phyloP scores from a whole-genome alignment of 306 rosid species.

The Vigna hirtella region DNA sequence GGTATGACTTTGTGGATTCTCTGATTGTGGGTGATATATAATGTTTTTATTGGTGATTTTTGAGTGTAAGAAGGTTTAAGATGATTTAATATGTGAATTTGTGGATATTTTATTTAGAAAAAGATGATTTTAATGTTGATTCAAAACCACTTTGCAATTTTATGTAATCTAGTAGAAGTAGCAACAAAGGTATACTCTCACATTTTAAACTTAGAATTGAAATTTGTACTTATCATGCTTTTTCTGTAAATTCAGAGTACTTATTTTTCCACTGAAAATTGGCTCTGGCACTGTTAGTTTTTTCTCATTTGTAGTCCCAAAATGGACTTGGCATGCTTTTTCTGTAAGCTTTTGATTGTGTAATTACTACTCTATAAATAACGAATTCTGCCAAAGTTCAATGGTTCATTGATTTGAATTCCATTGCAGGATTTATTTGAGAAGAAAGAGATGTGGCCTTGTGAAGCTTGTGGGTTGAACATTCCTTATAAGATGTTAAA shows the following conservation, averaged over 20 bases:
- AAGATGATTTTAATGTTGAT: background rate
- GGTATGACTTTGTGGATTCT: constrained; percentile 57
- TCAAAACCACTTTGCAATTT: too few species aligned
- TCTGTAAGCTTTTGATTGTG: constrained; percentile 31
- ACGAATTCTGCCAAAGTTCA: constrained; percentile 4
- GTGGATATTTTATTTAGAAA: background rate
- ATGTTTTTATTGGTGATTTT: background rate
- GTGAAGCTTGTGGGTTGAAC: constrained; percentile 80
- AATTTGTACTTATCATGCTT: too few species aligned
- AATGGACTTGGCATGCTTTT: constrained; percentile 13
- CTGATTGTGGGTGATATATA: background rate
- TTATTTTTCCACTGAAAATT: constrained; percentile 36
- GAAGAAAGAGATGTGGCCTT: too few species aligned
- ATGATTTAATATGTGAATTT: background rate
- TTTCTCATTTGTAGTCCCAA: constrained; percentile 21
- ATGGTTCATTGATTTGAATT: constrained; percentile 39
- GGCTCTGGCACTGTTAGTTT: background rate
- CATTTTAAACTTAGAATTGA: too few species aligned
- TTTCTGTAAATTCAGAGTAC: background rate
- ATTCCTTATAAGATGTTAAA: constrained; percentile 68
- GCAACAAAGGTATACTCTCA: too few species aligned
- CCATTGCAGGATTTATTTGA: constrained; percentile 62
- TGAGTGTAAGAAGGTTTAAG: background rate
- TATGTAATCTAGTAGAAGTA: too few species aligned
- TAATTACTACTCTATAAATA: constrained; percentile 16